A percentile compares a stretch with the other conserved stretches of the same genome.
phyloP scores from a whole-genome alignment of 2,329 filamentous ascomycete genomes.

The Colletotrichum trifolii region DNA sequence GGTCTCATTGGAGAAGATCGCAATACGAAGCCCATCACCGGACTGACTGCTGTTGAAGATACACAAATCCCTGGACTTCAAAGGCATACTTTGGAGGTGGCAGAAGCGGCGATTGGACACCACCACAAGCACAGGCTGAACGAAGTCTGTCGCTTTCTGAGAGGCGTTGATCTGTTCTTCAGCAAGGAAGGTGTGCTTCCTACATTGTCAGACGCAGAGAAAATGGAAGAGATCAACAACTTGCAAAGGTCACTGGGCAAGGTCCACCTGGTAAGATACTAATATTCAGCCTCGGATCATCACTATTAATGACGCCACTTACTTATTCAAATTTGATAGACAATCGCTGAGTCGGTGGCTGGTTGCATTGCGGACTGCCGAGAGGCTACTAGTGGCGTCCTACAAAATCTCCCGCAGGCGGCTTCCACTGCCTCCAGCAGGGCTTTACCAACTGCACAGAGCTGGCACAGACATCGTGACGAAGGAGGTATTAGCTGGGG shows the following conservation, averaged over 20 bases:
- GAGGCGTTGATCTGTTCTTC: constrained; percentile 19
- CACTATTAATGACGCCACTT: neutral
- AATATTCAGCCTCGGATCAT: neutral
- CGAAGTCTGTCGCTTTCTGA: constrained; percentile 2
- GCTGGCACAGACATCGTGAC: constrained; percentile 33
- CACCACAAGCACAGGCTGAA: constrained; percentile 9
- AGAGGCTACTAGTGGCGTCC: neutral
- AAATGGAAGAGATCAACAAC: neutral
- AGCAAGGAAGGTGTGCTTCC: neutral
- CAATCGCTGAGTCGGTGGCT: neutral
- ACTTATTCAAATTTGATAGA: neutral
- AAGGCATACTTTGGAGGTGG: constrained; percentile 68
- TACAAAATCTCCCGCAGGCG: neutral
- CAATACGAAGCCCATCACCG: constrained; percentile 51
- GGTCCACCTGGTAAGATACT: constrained; percentile 7
- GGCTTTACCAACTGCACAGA: constrained; percentile 46
- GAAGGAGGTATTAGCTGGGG: constrained; percentile 38
- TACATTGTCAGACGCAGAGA: constrained; percentile 16
- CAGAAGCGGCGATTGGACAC: constrained; percentile 47
- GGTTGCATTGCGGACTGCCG: constrained; percentile 7
- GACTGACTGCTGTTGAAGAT: constrained; percentile 63
- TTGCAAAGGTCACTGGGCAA: constrained; percentile 2
- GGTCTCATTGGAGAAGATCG: constrained; percentile 64
- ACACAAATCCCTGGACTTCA: constrained; percentile 71
- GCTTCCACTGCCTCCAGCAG: constrained; percentile 1